Conservation (phyloP, 75 land plant genomes). For the Cunninghamia lanceolata region DNA sequence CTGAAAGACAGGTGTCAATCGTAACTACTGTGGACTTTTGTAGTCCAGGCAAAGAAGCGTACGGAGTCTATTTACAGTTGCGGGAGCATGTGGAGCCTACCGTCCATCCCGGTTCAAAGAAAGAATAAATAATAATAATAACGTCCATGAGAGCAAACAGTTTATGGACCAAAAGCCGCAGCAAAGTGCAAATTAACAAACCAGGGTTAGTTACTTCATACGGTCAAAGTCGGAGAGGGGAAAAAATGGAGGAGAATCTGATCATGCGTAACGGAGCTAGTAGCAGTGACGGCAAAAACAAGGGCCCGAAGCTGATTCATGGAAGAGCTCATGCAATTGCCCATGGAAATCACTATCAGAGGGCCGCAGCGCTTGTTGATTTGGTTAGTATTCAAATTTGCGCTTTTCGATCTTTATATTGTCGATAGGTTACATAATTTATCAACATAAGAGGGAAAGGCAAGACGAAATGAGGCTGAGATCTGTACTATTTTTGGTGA, state of each 20-base stretch:
- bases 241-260: conserved; percentile 34
- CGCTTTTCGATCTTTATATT: not conserved
- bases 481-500: not conserved
- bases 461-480: not conserved
- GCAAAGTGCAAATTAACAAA: too few species aligned
- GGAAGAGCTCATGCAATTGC: conserved; percentile 60
- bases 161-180: too few species aligned
- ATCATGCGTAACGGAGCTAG: conserved; percentile 14
- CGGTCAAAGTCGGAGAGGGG: not conserved
- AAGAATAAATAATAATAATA: too few species aligned
- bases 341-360: conserved; percentile 57
- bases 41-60: too few species aligned
- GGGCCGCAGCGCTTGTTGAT: conserved; percentile 88
- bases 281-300: conserved; percentile 6
- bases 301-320: not conserved
- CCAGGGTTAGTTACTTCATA: not conserved
- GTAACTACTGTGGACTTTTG: too few species aligned
- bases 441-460: not conserved
- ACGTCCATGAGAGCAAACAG: too few species aligned
- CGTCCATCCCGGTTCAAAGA: too few species aligned
- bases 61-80: too few species aligned
- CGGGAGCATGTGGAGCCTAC: too few species aligned
- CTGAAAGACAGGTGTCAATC: too few species aligned
- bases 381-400: conserved; percentile 39
- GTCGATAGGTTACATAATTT: not conserved